Evolutionary conservation across 2,329 filamentous ascomycete species (phyloP), one percentile per base, ranked within the genome.

Genomic region (Trichoderma hamatum): DNA sequence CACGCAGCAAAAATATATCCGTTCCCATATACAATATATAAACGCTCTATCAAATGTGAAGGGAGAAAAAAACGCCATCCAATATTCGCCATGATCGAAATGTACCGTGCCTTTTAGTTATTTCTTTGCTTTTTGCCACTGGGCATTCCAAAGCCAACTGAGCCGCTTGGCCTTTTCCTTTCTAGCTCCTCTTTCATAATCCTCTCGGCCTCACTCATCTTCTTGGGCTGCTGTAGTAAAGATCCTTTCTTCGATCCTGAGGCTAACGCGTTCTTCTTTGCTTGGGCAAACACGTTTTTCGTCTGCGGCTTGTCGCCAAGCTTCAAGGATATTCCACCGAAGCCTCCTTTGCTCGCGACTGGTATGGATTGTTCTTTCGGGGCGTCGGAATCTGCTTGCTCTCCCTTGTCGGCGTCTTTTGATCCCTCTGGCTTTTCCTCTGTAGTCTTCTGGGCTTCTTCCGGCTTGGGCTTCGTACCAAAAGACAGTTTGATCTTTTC

Each of bases 151-250:
- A 83, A 82, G 0, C 84, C 84, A 1, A 78, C 78, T 4, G 76
- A 76, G 11, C 83, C 85, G 59, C 87, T 82, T 39, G 84, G 80
- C 67, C 90, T 84, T 77, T 93, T 94, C 72, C 86, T 84, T 74
- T 93, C 91, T 79, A 93, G 85, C 76, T 94, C 92, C 74, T 92
- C 90, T 79, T 91, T 92, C 94, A 97, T 97, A 75, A 96, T 96
- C 65, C 91, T 86, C 80, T 95, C 93, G 3, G 90, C 91, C 76
- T 96, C 93, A 75, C 92, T 95, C 87, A 97, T 95, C 75, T 92
- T 96, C 84, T 92, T 93, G 2, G 89, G 89, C 67, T 86, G 86
- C 71, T 88, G 88, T 3, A 87, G 80, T 13, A 83, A 85, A 36
- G 81, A 74, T 1, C 78, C 71, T 77, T 92, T 93, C 79, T 93